Base-by-base conservation (phyloP, 129 eudicot genomes). In the Flaveria trinervia region DNA sequence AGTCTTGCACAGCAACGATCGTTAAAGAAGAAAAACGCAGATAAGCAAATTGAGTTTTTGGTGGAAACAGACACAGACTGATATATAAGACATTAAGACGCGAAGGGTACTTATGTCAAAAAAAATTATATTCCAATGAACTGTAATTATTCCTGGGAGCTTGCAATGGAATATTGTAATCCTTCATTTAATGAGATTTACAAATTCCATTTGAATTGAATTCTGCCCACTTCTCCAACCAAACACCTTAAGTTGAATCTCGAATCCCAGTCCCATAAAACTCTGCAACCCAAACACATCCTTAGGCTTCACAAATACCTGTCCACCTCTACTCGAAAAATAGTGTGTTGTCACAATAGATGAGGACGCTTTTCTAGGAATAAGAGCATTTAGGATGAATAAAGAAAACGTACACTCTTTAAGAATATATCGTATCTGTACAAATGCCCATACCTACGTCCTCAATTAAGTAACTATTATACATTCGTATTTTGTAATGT, bases 351-450 rank as follows among this genome's bases (percentile, higher is more conserved):
- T 15, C 65, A 57, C 30, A 22, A 20, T 57, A 57, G 14, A 72
- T 20, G 39, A 20, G 52, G 44, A 26, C 7, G 30, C 17, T 48
- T 64, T 66, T 70, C 73, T 51, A 76, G 52, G 54, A 49, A n/a
- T 68, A 50, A 22, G 54, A 52, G 65, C 23, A 50, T 51, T 7
- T 50, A 30, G 7, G 33, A 48, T 6, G 28, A 67, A 52, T 22
- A 16, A 39, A 66, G 7, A 51, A 50, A 7, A 30, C 1, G 0
- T 17, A 43, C 7, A 17, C 39, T 23, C 33, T 46, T 46, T 16
- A 16, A 23, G 13, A 23, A 22, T 23, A 51, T 56, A 28, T 7
- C 7, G 5, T 55, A 68, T 26, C 43, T 17, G 36, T 77, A 77
- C 17, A 3, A 65, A 65, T 14, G 23, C 54, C 52, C 7, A 16